phyloP scores from a whole-genome alignment of 2,329 filamentous ascomycete species.

The Talaromyces atroroseus region DNA sequence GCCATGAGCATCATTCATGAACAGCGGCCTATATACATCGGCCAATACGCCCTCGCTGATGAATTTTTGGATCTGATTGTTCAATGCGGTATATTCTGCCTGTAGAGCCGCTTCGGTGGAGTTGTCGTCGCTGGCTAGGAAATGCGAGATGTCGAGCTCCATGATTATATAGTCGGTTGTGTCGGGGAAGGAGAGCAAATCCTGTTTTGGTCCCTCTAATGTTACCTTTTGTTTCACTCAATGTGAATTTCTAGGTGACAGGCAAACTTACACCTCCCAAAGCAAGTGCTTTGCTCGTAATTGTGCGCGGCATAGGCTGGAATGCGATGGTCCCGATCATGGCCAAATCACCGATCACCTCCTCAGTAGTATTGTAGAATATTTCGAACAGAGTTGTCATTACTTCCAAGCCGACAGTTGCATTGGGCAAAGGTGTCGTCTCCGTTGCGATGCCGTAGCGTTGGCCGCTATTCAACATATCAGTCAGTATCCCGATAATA shows the following conservation, averaged over 20 bases:
- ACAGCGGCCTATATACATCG: constrained; percentile 40
- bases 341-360: constrained; percentile 23
- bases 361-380: constrained; percentile 26
- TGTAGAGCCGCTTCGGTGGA: constrained; percentile 37
- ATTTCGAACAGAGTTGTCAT: constrained; percentile 30
- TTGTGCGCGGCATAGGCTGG: constrained; percentile 32
- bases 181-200: constrained; percentile 38
- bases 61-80: constrained; percentile 29
- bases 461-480: constrained; percentile 22
- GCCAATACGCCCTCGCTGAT: constrained; percentile 32
- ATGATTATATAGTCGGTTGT: constrained; percentile 41
- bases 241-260: not conserved
- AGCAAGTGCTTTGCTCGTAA: constrained; percentile 29
- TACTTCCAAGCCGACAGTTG: constrained; percentile 23
- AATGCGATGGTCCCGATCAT: constrained; percentile 32
- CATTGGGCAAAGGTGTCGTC: constrained; percentile 33
- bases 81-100: constrained; percentile 33
- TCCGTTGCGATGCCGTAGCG: constrained; percentile 39
- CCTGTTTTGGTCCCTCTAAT: constrained; percentile 18
- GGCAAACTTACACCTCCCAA: constrained; percentile 30
- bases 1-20: constrained; percentile 44
- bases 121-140: constrained; percentile 26
- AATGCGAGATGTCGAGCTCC: constrained; percentile 42
- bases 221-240: not conserved
- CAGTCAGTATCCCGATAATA: not conserved